Base-by-base conservation (phyloP, 2,329 filamentous ascomycete genomes). In the Fulvia fulva region DNA sequence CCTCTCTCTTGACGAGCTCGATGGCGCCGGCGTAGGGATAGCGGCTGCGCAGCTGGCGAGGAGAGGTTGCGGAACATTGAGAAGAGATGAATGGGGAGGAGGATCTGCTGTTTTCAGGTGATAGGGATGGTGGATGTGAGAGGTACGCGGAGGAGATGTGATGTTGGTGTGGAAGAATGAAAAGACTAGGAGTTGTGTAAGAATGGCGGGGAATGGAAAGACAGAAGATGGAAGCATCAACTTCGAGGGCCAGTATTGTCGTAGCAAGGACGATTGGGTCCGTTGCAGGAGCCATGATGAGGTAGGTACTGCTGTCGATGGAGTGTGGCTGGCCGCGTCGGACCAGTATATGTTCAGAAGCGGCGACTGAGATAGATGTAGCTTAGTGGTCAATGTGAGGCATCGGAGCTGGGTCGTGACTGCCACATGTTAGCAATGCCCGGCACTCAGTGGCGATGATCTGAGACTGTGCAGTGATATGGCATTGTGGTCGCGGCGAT, bases 31-130 rank as follows among this genome's bases (percentile, higher is more conserved):
- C 62, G 56, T 37, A 62, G 62, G 63, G 53, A 54, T 2, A 52
- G 53, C 25, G 59, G 55, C 34, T 57, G 60, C n/a, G 51, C 51
- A 14, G 53, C 30, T 25, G 55, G 55, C 43, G 58, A 57, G 50
- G 55, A 56, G 56, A 60, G 60, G 53, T 60, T 61, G 51, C 53
- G 66, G 50, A 65, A 56, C 66, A 68, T 68, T 52, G 52, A 19
- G 37, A 28, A 53, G 44, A 37, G 52, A 51, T 56, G 26, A n/a
- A 32, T 50, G 22, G 51, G 51, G 34, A 16, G 51, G 41, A 54
- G 37, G 50, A 58, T 57, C 23, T 59, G 57, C 23, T 56, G 32
- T 58, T 49, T n/a, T 59, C 56, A 51, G 28, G 47, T 55, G 55
- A 51, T 60, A 63, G 59, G 59, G 57, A 62, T 62, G 55, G 41